Evolutionary conservation across 805 yeast species (phyloP).

Genomic region (Hanseniaspora guilliermondii): DNA sequence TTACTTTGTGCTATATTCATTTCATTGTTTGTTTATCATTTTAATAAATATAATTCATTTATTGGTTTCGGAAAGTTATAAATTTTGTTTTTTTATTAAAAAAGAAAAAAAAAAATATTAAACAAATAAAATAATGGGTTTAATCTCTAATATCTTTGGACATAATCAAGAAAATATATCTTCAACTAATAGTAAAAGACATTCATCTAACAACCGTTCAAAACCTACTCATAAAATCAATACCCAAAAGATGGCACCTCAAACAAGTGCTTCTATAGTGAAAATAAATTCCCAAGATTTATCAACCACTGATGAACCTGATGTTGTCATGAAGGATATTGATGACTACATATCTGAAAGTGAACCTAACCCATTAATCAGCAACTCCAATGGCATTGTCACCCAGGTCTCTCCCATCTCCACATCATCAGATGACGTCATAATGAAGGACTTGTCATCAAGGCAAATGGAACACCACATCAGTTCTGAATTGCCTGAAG

Average conservation of each 20-base stretch:
- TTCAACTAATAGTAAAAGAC: slow-evolving; percentile 22
- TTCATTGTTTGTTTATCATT: no score
- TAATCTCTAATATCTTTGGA: slow-evolving; percentile 12
- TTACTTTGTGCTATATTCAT: no score
- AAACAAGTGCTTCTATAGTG: background rate
- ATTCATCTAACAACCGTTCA: slow-evolving; percentile 20
- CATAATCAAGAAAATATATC: background rate
- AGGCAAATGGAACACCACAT: background rate
- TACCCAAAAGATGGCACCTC: background rate
- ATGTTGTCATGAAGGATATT: slow-evolving; percentile 4
- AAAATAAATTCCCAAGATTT: background rate
- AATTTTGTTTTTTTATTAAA: background rate
- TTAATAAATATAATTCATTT: no score
- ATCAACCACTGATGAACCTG: slow-evolving; percentile 6
- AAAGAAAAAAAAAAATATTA: no score
- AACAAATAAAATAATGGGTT: slow-evolving; percentile 3
- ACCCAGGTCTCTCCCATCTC: slow-evolving; percentile 10
- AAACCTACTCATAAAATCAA: background rate
- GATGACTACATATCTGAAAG: background rate
- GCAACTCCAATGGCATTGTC: slow-evolving; percentile 1
- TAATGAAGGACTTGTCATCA: slow-evolving; percentile 4
- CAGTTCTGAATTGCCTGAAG: slow-evolving; percentile 10
- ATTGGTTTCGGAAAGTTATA: no score
- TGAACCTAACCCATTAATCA: background rate
- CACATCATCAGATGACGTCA: slow-evolving; percentile 7